These are phyloP conservation scores for Babesia caballi DNA, from an alignment of 169 alveolate species.

Conservation along the genomic window DNA sequence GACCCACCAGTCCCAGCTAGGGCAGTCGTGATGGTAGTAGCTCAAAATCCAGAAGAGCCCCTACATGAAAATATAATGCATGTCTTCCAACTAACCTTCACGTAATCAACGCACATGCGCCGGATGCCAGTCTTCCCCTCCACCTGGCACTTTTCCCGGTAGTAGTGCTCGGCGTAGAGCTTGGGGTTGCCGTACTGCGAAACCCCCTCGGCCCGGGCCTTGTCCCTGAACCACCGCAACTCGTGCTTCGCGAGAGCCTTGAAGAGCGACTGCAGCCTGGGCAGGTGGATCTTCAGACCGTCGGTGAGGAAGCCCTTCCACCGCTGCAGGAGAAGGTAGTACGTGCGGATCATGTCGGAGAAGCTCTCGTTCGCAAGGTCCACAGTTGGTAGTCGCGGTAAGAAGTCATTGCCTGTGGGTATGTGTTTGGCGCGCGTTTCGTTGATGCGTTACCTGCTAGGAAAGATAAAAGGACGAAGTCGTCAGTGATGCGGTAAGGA, in stretches of 20 bases:
- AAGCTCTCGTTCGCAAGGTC: constrained; percentile 58
- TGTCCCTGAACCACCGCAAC: constrained; percentile 33
- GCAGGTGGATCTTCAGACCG: constrained; percentile 25
- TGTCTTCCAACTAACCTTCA: constrained; percentile 4
- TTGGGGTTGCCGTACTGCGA: constrained; percentile 29
- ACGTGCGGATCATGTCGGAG: constrained; percentile 30
- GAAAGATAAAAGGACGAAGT: constrained; percentile 55
- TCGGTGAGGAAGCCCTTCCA: constrained; percentile 57
- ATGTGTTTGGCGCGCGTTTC: background rate
- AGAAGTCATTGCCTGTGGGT: constrained; percentile 55
- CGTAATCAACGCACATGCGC: constrained; percentile 53
- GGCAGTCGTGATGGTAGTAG: constrained; percentile 58
- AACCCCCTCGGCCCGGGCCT: constrained; percentile 28
- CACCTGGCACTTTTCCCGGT: constrained; percentile 42
- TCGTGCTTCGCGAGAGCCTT: constrained; percentile 43
- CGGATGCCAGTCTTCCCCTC: constrained; percentile 36
- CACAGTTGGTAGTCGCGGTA: constrained; percentile 59
- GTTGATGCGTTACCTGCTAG: constrained; percentile 35
- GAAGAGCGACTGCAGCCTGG: constrained; percentile 51
- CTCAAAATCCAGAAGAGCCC: constrained; percentile 60
- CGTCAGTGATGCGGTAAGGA: constrained; percentile 48
- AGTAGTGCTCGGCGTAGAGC: constrained; percentile 53
- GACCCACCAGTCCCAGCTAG: constrained; percentile 65
- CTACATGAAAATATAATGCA: background rate
- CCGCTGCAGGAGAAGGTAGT: constrained; percentile 39